Evolutionary conservation across 2,329 filamentous ascomycete species (phyloP), one percentile per base, ranked within the genome.

Genomic region (Orbilia oligospora): DNA sequence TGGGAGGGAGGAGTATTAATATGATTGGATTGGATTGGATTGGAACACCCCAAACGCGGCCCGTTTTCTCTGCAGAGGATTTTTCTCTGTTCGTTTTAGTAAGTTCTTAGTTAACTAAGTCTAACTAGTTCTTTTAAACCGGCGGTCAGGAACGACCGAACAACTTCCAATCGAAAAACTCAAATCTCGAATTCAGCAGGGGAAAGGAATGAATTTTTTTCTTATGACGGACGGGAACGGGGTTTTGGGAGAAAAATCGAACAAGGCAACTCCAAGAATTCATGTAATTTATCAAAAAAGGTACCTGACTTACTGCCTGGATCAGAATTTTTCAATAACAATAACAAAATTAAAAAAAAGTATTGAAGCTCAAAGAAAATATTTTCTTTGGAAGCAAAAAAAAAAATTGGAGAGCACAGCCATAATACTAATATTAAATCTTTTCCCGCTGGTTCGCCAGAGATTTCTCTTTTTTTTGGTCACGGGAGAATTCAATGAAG

Each of bases 221-320:
- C n/a, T n/a, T n/a, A n/a, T n/a, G n/a, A n/a, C n/a, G n/a, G n/a
- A 10, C 12, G 8, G 36, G 12, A 38, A 38, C 12, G 12, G 12
- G 38, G 38, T 3, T 16, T 16, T 16, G 38, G 38, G 38, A 53
- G 18, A 20, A 16, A 12, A 8, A 24, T 18, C 48, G 48, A 12
- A 41, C 38, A 41, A 41, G 38, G 38, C 38, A 41, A 41, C 38
- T 41, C 12, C 38, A 41, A 41, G 38, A 41, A 41, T 48, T 48
- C 8, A n/a, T 55, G 3, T 55, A 1, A 10, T 12, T 30, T 55
- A 41, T n/a, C n/a, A n/a, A n/a, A n/a, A n/a, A n/a, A n/a, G n/a
- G n/a, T n/a, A n/a, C n/a, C n/a, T n/a, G n/a, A n/a, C 3, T 55
- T 55, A 33, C 51, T 36, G 51, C 51, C 51, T 55, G 51, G 27